Base-by-base conservation (phyloP, 192 early-diverging fungal species). In the Rhizophlyctis rosea region DNA sequence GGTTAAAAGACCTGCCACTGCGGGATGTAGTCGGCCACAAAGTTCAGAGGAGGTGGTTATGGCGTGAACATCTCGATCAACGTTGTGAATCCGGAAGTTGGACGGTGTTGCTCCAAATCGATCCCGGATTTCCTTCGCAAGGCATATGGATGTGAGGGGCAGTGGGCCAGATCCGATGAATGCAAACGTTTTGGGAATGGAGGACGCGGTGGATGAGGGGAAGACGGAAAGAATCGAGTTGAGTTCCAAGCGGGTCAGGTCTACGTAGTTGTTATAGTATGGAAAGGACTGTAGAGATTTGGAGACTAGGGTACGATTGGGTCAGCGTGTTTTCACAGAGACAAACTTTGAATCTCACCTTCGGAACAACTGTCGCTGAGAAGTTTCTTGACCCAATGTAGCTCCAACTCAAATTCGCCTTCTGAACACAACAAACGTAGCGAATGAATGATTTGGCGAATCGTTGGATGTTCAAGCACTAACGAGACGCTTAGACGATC, bases 141-240 rank as follows among this genome's bases (percentile, higher is more conserved):
- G 59, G 59, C 59, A 61, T 21, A 61, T 61, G 47, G 59, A 51
- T 24, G 59, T 61, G 3, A 61, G 44, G 27, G 59, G 59, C 13
- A 61, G 59, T 23, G 59, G 59, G 3, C 59, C 59, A 16, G 59
- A 61, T 29, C 59, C 59, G 44, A 61, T 21, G 39, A 61, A 51
- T 2, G 30, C 48, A 29, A 51, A 61, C 25, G 33, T 47, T 14
- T 28, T 16, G n/a, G n/a, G n/a, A n/a, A n/a, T n/a, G n/a, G n/a
- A n/a, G n/a, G n/a, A n/a, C 18, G 59, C 25, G 11, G 59, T 16
- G 27, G 47, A 21, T 9, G 18, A 21, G n/a, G 59, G 44, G 2
- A 35, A 28, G 3, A 61, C 47, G 1, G 59, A 61, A 11, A 25
- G 30, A 30, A 50, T 47, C 13, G 59, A 39, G 59, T n/a, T 25